Conservation (phyloP, 805 yeast genomes). For the Ogataea ganodermae region DNA sequence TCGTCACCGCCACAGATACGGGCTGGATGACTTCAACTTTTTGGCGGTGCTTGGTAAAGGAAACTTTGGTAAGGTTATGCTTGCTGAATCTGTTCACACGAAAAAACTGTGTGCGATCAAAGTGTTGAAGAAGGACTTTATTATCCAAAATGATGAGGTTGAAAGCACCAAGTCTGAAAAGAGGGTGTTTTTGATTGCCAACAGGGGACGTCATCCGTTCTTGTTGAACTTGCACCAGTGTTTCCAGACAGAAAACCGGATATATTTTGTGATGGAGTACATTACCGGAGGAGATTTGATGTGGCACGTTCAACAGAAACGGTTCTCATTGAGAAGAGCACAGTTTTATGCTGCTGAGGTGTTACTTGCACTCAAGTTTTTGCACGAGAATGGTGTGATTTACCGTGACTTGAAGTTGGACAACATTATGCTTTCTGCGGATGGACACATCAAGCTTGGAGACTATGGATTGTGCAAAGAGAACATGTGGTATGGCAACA, state of each 20-base stretch:
- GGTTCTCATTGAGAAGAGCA: conserved; percentile 87
- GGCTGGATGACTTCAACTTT: conserved; percentile 92
- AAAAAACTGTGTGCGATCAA: conserved; percentile 88
- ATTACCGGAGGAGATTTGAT: conserved; percentile 97
- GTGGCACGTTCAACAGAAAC: conserved; percentile 97
- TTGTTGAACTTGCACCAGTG: conserved; percentile 88
- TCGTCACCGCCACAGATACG: conserved; percentile 68
- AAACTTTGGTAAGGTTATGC: conserved; percentile 97
- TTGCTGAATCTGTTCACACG: conserved; percentile 89
- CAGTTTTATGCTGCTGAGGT: conserved; percentile 98
- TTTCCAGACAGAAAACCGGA: conserved; percentile 96
- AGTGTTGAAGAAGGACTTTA: conserved; percentile 93
- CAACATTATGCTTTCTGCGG: conserved; percentile 82
- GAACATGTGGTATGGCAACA: conserved; percentile 60
- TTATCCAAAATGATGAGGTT: conserved; percentile 93
- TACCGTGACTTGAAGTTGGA: conserved; percentile 96
- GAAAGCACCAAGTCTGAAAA: conserved; percentile 94
- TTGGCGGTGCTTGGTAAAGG: conserved; percentile 97
- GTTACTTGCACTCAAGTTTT: conserved; percentile 81
- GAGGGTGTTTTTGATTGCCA: conserved; percentile 74
- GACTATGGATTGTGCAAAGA: conserved; percentile 98
- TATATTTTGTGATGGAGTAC: conserved; percentile 98
- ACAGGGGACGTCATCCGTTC: conserved; percentile 89
- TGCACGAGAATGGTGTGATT: conserved; percentile 94
- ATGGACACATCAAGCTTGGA: conserved; percentile 94